A percentile compares a stretch with the other conserved stretches of the same genome.
These are phyloP conservation scores for Penicillium manginii DNA, from an alignment of 495 filamentous ascomycete species.

Conservation along the genomic window DNA sequence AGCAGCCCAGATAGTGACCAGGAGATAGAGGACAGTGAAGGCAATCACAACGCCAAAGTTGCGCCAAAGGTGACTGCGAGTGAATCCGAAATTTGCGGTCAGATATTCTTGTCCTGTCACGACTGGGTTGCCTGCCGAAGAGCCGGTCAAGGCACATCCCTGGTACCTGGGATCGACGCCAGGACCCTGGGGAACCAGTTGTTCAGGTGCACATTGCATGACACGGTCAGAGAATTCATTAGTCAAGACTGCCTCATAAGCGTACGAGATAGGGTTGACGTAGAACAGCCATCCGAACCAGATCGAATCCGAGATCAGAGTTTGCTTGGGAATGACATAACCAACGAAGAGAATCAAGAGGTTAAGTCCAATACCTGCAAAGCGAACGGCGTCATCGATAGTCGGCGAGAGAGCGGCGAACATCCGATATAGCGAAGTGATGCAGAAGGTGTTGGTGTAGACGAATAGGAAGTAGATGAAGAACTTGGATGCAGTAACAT, in stretches of 20 bases:
- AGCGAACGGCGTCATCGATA: conserved; percentile 74
- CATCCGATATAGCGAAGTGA: conserved; percentile 76
- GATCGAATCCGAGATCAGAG: conserved; percentile 63
- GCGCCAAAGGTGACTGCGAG: conserved; percentile 70
- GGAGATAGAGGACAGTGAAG: conserved; percentile 68
- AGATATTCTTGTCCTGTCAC: conserved; percentile 67
- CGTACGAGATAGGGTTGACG: conserved; percentile 76
- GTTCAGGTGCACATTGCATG: conserved; percentile 62
- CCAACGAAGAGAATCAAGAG: conserved; percentile 76
- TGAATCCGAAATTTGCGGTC: conserved; percentile 58
- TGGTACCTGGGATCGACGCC: conserved; percentile 55
- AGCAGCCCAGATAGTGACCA: conserved; percentile 65
- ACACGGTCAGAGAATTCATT: conserved; percentile 67
- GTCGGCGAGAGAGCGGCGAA: conserved; percentile 72
- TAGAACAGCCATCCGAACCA: conserved; percentile 84
- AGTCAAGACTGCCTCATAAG: conserved; percentile 69
- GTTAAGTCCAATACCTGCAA: conserved; percentile 70
- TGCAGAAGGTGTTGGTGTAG: conserved; percentile 66
- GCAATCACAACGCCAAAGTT: conserved; percentile 79
- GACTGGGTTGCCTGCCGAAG: conserved; percentile 41
- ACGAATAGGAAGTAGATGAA: conserved; percentile 76
- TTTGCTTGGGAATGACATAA: conserved; percentile 71
- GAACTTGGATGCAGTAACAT: conserved; percentile 68
- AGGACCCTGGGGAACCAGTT: conserved; percentile 61
- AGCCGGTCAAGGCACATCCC: conserved; percentile 64